Percentiles rank a stretch among this genome's conserved stretches.
Evolutionary conservation across 257 asterid genomes (phyloP).

Genomic region (Petunia secreta): DNA sequence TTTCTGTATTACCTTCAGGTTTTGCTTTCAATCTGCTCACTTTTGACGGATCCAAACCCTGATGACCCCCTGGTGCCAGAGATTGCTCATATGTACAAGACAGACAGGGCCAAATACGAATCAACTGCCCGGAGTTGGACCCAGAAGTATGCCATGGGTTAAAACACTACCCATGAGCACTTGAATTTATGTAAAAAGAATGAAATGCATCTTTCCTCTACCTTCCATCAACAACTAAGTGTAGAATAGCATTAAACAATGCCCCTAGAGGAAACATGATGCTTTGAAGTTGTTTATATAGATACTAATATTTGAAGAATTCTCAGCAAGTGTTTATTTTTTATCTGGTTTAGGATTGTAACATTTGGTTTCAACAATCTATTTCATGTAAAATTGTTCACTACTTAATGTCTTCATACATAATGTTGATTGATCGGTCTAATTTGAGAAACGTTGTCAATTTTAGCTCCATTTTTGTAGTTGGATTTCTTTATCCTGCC

Average conservation of each 20-base stretch:
- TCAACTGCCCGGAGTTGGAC: conserved; percentile 35
- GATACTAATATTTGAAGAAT: conserved; percentile 14
- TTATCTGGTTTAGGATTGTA: conserved; percentile 7
- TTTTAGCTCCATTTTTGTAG: too few relatives aligned
- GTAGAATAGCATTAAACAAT: conserved; percentile 24
- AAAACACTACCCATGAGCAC: neutral
- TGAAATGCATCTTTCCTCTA: neutral
- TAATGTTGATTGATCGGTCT: too few relatives aligned
- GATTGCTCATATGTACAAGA: conserved; percentile 38
- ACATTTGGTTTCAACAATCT: conserved; percentile 16
- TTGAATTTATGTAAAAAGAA: conserved; percentile 12
- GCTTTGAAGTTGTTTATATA: conserved; percentile 7
- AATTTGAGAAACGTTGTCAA: too few relatives aligned
- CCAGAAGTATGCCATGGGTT: conserved; percentile 37
- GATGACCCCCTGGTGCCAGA: conserved; percentile 35
- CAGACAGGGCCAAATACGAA: conserved; percentile 31
- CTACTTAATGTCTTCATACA: neutral
- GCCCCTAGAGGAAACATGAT: neutral
- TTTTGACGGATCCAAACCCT: conserved; percentile 33
- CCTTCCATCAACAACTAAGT: neutral
- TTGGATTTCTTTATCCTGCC: too few relatives aligned
- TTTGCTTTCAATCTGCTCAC: conserved; percentile 35
- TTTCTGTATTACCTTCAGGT: conserved; percentile 23
- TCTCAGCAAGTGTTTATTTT: conserved; percentile 3
- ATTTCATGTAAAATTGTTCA: conserved; percentile 14